These are phyloP conservation scores for Smittium mucronatum DNA, from an alignment of 371 early-diverging fungal genomes.

Conservation along the genomic window DNA sequence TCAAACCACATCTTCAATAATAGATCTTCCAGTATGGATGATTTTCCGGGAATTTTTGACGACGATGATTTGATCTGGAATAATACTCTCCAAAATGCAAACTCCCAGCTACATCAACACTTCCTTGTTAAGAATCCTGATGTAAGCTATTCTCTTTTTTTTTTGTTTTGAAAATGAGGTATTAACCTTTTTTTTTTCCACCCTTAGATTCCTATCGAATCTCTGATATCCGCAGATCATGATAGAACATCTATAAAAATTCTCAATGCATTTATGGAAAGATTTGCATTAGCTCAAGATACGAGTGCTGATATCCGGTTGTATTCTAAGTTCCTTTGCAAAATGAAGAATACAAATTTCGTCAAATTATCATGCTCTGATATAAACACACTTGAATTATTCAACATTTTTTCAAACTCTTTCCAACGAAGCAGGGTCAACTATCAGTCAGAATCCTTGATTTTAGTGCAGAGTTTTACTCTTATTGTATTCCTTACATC, in stretches of 20 bases:
- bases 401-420: not conserved
- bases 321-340: not conserved
- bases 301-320: not conserved
- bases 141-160: too few species aligned
- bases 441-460: not conserved
- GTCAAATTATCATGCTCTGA: not conserved
- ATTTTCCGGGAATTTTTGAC: not conserved
- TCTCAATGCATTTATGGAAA: not conserved
- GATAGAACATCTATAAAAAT: too few species aligned
- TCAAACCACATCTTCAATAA: not conserved
- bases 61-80: not conserved
- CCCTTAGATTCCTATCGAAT: too few species aligned
- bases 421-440: not conserved
- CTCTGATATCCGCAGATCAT: too few species aligned
- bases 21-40: not conserved
- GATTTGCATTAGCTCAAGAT: not conserved
- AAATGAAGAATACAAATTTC: not conserved
- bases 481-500: not conserved
- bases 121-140: too few species aligned
- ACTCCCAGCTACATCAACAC: too few species aligned
- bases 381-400: not conserved
- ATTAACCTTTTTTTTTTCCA: too few species aligned
- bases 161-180: too few species aligned
- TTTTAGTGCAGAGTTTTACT: not conserved
- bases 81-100: too few species aligned